A percentile compares a stretch with the other conserved stretches of the same genome.
Evolutionary conservation across 768 basidiomycete species (phyloP).

Genomic region (Phlebiopsis gigantea): DNA sequence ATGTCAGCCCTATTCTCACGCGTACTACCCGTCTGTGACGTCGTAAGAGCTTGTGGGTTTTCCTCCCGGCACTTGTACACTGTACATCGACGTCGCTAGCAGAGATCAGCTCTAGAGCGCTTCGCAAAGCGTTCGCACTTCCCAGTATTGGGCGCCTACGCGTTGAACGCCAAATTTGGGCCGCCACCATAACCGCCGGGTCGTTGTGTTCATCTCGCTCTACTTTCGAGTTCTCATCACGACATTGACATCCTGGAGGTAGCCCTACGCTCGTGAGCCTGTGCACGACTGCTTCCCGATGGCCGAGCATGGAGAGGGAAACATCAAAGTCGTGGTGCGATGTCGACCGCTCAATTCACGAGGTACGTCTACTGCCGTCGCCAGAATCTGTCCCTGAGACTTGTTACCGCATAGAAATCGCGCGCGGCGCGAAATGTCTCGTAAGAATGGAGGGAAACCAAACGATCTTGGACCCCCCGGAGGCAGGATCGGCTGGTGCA

Average conservation of each 20-base stretch:
- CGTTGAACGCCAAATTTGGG: constrained; percentile 9
- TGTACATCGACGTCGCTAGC: no score
- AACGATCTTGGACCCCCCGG: constrained; percentile 89
- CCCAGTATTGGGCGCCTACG: constrained; percentile 2
- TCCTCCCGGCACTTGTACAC: no score
- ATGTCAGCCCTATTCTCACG: no score
- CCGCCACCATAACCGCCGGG: constrained; percentile 7
- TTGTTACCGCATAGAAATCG: constrained; percentile 57
- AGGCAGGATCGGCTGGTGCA: constrained; percentile 54
- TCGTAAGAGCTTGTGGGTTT: no score
- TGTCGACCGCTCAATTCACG: constrained; percentile 95
- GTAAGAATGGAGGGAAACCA: constrained; percentile 95
- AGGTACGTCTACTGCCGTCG: constrained; percentile 48
- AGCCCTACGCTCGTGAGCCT: not conserved
- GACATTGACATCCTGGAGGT: not conserved
- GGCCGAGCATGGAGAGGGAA: constrained; percentile 78
- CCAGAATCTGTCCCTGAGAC: not conserved
- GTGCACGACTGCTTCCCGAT: constrained; percentile 29
- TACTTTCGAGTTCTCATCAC: not conserved
- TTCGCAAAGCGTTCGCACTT: not conserved
- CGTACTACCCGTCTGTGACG: no score
- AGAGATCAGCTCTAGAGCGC: no score
- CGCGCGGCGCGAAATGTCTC: constrained; percentile 88
- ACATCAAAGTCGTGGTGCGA: constrained; percentile 92
- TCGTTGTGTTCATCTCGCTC: not conserved